Base-by-base conservation (phyloP, 495 filamentous ascomycete genomes). In the Penicillium simplicissimum region DNA sequence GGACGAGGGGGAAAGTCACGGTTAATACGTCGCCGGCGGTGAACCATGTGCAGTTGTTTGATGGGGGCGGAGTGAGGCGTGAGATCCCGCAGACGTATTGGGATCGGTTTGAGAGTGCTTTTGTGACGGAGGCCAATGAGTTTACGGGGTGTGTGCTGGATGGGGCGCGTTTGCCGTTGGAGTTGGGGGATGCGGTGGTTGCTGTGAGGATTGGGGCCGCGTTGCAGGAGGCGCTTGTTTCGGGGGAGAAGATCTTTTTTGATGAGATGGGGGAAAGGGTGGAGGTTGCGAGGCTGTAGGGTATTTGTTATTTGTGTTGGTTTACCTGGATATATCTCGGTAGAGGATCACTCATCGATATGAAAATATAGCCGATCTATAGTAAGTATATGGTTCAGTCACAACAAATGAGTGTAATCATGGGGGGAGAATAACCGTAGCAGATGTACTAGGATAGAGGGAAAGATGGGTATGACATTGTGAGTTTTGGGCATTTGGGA, bases 41-140 rank as follows among this genome's bases (percentile, higher is more conserved):
- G 28, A 81, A 83, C 49, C 76, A 86, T 36, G 82, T 88, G 14
- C 76, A 85, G 58, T 67, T 83, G 37, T 79, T 74, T 60, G 79
- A 85, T 60, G 54, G 68, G 1, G 59, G 55, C 0, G 85, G 86
- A 1, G 66, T 88, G 15, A 66, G 80, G 13, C 67, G 82, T 25
- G 85, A 88, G 76, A 80, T 88, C 17, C 83, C 85, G 6, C 72
- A 74, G 66, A 70, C 79, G 49, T 89, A 87, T 63, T 88, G 83
- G 62, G 85, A 84, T 52, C 75, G 86, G 11, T 89, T 88, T 62
- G 81, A 85, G 72, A 65, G 80, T 58, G 86, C 86, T 4, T 89
- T 88, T 74, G 83, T 87, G 33, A 82, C 72, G 1, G 86, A 88
- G 72, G 81, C 82, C 17, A 83, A 84, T 57, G 84, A 88, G 72